Evolutionary conservation across 2,329 filamentous ascomycete genomes (phyloP).

Genomic region (Cyanodermella asteris): DNA sequence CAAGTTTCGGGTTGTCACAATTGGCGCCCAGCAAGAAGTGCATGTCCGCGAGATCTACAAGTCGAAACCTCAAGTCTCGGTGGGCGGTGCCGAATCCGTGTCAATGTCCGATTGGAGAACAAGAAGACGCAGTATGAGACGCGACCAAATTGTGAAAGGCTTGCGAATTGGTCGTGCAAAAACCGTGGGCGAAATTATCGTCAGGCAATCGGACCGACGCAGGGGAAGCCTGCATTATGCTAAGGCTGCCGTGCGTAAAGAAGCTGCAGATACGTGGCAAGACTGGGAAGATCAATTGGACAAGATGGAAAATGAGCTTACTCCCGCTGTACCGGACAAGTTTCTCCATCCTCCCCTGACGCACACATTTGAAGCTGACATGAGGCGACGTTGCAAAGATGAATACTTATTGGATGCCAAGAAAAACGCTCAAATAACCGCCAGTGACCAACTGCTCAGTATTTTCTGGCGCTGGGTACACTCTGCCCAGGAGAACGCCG

Average conservation of each 20-base stretch:
- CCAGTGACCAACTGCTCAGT: slow-evolving; percentile 33
- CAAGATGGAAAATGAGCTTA: slow-evolving; percentile 12
- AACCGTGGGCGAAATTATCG: no score
- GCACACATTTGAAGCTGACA: no score
- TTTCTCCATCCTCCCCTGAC: slow-evolving; percentile 19
- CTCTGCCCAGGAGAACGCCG: slow-evolving; percentile 19
- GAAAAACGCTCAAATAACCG: slow-evolving; percentile 31
- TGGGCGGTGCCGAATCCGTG: not conserved
- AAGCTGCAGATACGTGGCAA: slow-evolving; percentile 11
- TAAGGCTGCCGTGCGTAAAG: not conserved
- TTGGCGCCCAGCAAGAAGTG: slow-evolving; percentile 23
- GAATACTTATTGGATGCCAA: slow-evolving; percentile 31
- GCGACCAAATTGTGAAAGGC: no score
- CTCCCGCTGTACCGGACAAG: slow-evolving; percentile 15
- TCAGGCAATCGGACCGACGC: not conserved
- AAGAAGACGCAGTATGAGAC: not conserved
- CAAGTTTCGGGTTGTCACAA: slow-evolving; percentile 29
- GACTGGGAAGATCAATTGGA: slow-evolving; percentile 18
- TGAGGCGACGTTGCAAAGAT: slow-evolving; percentile 32
- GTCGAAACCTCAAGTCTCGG: slow-evolving; percentile 1
- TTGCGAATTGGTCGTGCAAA: no score
- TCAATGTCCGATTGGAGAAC: not conserved
- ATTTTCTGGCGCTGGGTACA: slow-evolving; percentile 35
- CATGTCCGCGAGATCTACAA: slow-evolving; percentile 25
- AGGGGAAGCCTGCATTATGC: not conserved